Conservation (phyloP, 129 eudicot genomes). For the Flaveria robusta region DNA sequence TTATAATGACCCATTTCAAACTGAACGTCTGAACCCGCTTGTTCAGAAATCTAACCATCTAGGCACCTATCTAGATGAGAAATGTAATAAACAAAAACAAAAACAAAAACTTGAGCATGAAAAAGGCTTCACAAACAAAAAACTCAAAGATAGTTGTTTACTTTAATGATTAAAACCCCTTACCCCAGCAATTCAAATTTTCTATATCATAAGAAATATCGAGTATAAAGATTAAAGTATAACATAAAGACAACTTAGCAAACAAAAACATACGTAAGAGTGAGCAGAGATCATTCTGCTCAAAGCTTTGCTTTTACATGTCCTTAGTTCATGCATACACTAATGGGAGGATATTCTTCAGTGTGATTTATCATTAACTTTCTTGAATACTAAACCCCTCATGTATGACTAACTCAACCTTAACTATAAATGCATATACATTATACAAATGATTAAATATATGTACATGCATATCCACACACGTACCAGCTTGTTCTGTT, state of each 20-base stretch:
- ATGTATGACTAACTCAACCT: background rate
- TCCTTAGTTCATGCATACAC: slow-evolving; percentile 4
- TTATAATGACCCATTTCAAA: background rate
- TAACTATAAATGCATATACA: background rate
- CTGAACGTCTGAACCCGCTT: background rate
- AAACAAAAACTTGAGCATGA: slow-evolving; percentile 2
- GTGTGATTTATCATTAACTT: background rate
- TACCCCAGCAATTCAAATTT: background rate
- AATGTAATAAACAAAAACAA: background rate
- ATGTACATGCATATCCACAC: background rate
- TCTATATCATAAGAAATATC: background rate
- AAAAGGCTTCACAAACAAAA: slow-evolving; percentile 8
- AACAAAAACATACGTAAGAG: slow-evolving; percentile 12
- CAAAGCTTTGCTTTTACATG: background rate
- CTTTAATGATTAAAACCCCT: background rate
- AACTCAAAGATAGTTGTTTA: background rate
- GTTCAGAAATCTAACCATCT: background rate
- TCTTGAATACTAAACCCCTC: background rate
- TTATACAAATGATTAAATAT: background rate
- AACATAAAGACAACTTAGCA: slow-evolving; percentile 9
- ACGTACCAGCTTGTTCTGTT: background rate
- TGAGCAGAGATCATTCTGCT: slow-evolving; percentile 17
- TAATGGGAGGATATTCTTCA: background rate
- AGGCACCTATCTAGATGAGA: background rate
- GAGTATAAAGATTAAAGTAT: background rate